These are phyloP conservation scores for Chamaecrista fasciculata DNA, from an alignment of 306 rosid species.

Conservation along the genomic window DNA sequence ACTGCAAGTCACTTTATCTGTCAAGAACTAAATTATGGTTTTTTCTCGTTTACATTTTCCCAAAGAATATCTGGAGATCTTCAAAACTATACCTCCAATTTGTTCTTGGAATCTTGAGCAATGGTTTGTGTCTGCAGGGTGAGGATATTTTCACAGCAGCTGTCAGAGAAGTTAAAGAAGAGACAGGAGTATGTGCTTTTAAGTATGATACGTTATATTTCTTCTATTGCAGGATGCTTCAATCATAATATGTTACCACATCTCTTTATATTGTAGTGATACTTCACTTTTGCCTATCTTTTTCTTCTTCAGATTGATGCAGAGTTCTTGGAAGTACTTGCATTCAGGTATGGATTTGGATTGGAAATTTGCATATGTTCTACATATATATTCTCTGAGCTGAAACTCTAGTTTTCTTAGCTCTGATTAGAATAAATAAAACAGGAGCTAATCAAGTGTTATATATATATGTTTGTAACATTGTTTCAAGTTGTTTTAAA, in stretches of 20 bases:
- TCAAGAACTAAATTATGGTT: no score
- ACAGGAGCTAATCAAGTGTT: no score
- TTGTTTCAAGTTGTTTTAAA: not conserved
- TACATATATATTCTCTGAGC: not conserved
- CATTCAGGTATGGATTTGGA: conserved; percentile 43
- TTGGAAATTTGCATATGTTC: conserved; percentile 5
- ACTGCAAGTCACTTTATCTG: no score
- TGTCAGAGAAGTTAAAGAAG: conserved; percentile 60
- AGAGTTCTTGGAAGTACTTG: conserved; percentile 46
- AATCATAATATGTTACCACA: conserved; percentile 8
- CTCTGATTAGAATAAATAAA: not conserved
- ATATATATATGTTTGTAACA: not conserved
- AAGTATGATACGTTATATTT: conserved; percentile 20
- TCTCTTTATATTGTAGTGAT: no score
- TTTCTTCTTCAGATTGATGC: conserved; percentile 45
- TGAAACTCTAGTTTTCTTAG: conserved; percentile 7
- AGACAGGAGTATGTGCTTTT: conserved; percentile 52
- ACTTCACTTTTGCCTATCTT: not conserved
- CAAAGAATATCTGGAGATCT: not conserved
- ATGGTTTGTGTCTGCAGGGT: conserved; percentile 39
- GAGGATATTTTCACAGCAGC: conserved; percentile 48
- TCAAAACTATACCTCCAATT: conserved; percentile 7
- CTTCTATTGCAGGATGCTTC: not conserved
- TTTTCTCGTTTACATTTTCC: conserved; percentile 21
- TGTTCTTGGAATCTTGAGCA: conserved; percentile 7